Conservation (phyloP, 805 yeast species). For the Schwanniomyces pseudopolymorphus region DNA sequence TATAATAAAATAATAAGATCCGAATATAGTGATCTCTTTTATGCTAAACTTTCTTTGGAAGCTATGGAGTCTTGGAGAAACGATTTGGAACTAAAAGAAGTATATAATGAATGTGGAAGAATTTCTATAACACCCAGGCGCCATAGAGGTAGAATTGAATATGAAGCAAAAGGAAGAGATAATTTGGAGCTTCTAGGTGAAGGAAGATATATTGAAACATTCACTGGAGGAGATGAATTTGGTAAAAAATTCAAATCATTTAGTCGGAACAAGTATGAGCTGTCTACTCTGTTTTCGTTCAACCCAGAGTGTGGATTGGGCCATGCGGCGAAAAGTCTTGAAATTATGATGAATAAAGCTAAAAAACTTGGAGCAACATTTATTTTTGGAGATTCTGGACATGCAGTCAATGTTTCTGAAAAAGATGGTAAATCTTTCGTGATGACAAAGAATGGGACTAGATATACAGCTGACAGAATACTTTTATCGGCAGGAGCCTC, state of each 20-base stretch:
- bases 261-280: constrained; percentile 9
- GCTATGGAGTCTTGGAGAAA: constrained; percentile 41
- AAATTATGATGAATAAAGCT: constrained; percentile 22
- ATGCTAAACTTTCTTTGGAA: constrained; percentile 44
- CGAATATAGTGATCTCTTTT: constrained; percentile 45
- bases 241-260: constrained; percentile 18
- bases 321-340: constrained; percentile 39
- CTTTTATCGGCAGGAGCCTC: constrained; percentile 38
- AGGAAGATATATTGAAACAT: constrained; percentile 24
- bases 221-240: constrained; percentile 28
- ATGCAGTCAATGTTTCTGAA: constrained; percentile 5
- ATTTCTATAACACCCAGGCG: constrained; percentile 32
- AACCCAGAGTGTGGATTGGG: constrained; percentile 46
- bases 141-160: constrained; percentile 32
- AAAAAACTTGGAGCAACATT: constrained; percentile 11
- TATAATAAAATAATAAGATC: constrained; percentile 49
- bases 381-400: constrained; percentile 12
- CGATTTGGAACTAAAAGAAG: constrained; percentile 29
- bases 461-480: constrained; percentile 31
- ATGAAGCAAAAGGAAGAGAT: constrained; percentile 36
- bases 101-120: constrained; percentile 43
- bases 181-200: constrained; percentile 24
- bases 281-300: constrained; percentile 12
- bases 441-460: constrained; percentile 21
- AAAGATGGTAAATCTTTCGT: constrained; percentile 15